phyloP scores from a whole-genome alignment of 164 flowering plant species.

The Amborella trichopoda region DNA sequence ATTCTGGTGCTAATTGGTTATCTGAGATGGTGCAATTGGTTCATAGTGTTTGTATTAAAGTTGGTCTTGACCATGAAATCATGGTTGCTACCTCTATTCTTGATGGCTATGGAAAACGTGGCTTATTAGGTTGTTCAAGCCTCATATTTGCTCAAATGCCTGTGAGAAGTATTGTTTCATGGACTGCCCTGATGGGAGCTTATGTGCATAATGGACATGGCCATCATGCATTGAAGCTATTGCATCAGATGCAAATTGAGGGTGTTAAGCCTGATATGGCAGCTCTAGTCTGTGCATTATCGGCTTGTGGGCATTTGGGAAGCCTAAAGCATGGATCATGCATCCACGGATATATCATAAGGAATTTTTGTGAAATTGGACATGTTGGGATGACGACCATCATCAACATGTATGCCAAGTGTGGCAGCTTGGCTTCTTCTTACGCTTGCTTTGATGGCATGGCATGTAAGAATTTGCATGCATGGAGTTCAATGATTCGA shows the following conservation, averaged over 20 bases:
- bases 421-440: constrained; percentile 53
- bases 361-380: constrained; percentile 46
- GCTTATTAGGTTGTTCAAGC: constrained; percentile 23
- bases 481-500: constrained; percentile 60
- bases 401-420: constrained; percentile 69
- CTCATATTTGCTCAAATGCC: constrained; percentile 45
- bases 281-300: constrained; percentile 49
- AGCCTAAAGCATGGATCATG: constrained; percentile 46
- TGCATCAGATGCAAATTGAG: constrained; percentile 32
- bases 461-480: constrained; percentile 28
- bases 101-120: constrained; percentile 60
- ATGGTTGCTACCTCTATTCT: constrained; percentile 28
- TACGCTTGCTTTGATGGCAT: constrained; percentile 29
- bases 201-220: constrained; percentile 44
- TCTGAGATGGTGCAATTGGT: too few relatives aligned
- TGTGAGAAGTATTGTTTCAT: constrained; percentile 48
- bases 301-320: constrained; percentile 64
- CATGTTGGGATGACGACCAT: constrained; percentile 50
- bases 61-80: constrained; percentile 17
- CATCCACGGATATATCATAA: constrained; percentile 41
- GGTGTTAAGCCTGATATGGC: constrained; percentile 70
- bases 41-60: too few relatives aligned
- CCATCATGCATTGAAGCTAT: constrained; percentile 43
- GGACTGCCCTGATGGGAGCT: constrained; percentile 83
- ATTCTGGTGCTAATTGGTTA: too few relatives aligned